Evolutionary conservation across 225 moss, liverwort and hornwort species (phyloP).

Genomic region (Pleurozium schreberi): DNA sequence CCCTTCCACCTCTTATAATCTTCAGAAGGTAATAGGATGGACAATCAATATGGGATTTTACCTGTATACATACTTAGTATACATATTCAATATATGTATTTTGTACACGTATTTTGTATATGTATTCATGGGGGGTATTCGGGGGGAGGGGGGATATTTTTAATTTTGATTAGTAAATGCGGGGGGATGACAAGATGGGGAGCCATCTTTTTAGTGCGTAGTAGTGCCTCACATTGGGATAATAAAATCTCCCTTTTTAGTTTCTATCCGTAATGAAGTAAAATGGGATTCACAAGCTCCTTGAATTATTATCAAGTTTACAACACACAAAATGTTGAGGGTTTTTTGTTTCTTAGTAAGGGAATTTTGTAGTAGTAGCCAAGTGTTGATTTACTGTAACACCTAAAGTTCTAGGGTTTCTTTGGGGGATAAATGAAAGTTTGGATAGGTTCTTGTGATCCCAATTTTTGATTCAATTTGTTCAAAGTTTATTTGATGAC

Average conservation of each 20-base stretch:
- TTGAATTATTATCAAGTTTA: neutral
- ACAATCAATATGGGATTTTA: too few species aligned
- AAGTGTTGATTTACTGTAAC: neutral
- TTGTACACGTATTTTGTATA: too few species aligned
- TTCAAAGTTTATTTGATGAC: neutral
- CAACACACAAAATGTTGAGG: neutral
- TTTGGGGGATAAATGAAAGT: accelerated
- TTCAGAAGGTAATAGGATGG: too few species aligned
- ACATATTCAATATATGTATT: too few species aligned
- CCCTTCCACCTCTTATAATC: too few species aligned
- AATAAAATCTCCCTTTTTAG: neutral
- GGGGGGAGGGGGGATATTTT: too few species aligned
- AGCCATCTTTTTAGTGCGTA: too few species aligned
- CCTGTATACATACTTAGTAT: too few species aligned
- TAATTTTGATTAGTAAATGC: too few species aligned
- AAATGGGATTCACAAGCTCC: neutral
- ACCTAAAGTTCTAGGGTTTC: accelerated
- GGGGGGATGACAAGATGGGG: too few species aligned
- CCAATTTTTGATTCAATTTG: neutral
- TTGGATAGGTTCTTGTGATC: neutral
- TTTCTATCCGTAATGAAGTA: neutral
- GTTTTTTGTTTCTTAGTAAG: neutral
- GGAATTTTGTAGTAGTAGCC: too few species aligned
- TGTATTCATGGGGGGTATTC: too few species aligned
- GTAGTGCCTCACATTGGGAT: accelerated